Percentiles rank a stretch among this genome's conserved stretches.
phyloP scores from a whole-genome alignment of 2,329 filamentous ascomycete genomes.

The Alternaria arborescens region DNA sequence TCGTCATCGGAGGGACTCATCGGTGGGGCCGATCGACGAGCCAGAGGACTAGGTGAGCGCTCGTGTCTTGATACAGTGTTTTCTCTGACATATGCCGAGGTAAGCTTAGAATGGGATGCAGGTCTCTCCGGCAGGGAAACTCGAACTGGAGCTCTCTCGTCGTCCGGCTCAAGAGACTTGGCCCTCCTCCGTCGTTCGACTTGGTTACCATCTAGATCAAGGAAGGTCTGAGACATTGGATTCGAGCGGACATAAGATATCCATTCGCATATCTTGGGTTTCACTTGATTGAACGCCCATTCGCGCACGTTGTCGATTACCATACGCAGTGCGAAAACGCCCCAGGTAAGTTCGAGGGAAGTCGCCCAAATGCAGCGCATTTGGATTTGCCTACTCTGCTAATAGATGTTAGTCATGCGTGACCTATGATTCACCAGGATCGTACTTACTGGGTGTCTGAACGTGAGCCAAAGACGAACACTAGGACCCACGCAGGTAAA shows the following conservation, averaged over 20 bases:
- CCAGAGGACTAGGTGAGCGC: too few relatives aligned
- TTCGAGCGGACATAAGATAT: not conserved
- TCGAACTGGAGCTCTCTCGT: too few relatives aligned
- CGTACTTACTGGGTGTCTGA: constrained; percentile 11
- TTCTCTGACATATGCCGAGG: not conserved
- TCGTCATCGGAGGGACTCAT: too few relatives aligned
- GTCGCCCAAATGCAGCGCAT: constrained; percentile 29
- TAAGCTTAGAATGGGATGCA: not conserved
- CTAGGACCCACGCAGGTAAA: constrained; percentile 25
- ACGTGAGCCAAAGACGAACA: constrained; percentile 26
- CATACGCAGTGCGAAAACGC: constrained; percentile 18
- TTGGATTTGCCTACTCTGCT: not conserved
- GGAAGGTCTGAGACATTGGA: not conserved
- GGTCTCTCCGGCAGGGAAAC: not conserved
- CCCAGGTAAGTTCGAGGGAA: constrained; percentile 25
- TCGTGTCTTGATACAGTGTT: not conserved
- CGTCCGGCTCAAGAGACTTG: too few relatives aligned
- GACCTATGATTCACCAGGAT: not conserved
- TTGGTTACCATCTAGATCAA: too few relatives aligned
- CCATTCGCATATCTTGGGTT: not conserved
- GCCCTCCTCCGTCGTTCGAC: too few relatives aligned
- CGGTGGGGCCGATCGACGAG: too few relatives aligned
- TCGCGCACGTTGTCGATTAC: constrained; percentile 20
- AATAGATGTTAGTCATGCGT: not conserved
- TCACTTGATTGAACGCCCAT: constrained; percentile 16